A percentile compares a stretch with the other conserved stretches of the same genome.
phyloP scores from a whole-genome alignment of 495 filamentous ascomycete species.

The Parmelia sp. region DNA sequence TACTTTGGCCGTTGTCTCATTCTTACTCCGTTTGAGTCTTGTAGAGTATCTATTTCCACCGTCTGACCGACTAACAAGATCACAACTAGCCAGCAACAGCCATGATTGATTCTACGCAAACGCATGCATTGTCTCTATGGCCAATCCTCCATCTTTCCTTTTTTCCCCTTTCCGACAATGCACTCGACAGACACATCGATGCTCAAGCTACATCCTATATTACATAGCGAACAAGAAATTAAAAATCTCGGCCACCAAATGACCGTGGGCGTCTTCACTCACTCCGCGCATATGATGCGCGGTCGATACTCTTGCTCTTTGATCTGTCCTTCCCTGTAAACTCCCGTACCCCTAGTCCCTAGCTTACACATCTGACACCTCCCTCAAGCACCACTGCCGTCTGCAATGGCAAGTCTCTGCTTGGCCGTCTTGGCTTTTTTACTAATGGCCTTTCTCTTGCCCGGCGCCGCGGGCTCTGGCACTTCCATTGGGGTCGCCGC shows the following conservation, averaged over 20 bases:
- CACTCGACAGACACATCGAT: neutral
- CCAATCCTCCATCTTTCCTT: neutral
- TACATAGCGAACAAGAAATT: neutral
- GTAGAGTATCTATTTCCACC: no score
- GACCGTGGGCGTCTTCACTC: neutral
- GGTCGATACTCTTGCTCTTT: no score
- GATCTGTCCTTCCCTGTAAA: neutral
- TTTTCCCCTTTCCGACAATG: neutral
- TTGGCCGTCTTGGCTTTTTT: conserved; percentile 92
- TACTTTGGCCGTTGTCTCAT: no score
- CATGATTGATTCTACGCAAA: neutral
- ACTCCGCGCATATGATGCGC: conserved; percentile 1
- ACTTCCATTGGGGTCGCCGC: conserved; percentile 69
- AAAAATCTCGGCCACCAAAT: neutral
- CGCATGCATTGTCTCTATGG: neutral
- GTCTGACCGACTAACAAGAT: no score
- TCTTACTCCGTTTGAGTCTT: no score
- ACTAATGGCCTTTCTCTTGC: conserved; percentile 53
- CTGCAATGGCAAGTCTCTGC: conserved; percentile 79
- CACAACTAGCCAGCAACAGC: no score
- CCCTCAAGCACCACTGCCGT: conserved; percentile 60
- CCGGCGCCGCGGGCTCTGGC: conserved; percentile 43
- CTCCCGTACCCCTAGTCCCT: neutral
- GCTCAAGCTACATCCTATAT: neutral
- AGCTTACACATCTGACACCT: conserved; percentile 44